phyloP scores from a whole-genome alignment of 1,284 basidiomycete species.

The Naganishia albida region DNA sequence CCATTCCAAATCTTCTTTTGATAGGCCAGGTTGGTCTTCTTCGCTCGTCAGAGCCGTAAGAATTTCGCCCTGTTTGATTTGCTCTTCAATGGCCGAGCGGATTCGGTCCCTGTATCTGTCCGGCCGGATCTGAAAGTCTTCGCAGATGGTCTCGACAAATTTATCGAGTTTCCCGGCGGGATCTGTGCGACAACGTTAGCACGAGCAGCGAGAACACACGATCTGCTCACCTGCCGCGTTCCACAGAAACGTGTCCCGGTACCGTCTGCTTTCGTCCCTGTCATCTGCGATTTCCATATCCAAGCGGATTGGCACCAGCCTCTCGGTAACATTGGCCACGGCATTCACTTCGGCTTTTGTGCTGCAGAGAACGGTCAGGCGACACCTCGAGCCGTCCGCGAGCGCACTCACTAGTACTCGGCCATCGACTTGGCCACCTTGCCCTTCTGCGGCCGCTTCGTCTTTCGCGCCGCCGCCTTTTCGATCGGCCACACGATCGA shows the following conservation, averaged over 20 bases:
- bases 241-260: conserved; percentile 97
- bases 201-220: not conserved
- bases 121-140: conserved; percentile 80
- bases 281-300: conserved; percentile 68
- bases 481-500: conserved; percentile 66
- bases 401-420: conserved; percentile 20
- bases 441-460: conserved; percentile 52
- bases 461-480: conserved; percentile 52
- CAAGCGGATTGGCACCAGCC: conserved; percentile 85
- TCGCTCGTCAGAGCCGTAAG: conserved; percentile 11
- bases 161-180: conserved; percentile 82
- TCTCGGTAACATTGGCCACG: conserved; percentile 51
- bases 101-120: conserved; percentile 71
- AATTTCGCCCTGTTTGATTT: conserved; percentile 63
- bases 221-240: conserved; percentile 75
- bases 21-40: conserved; percentile 7
- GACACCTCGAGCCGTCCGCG: not conserved
- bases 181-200: conserved; percentile 59
- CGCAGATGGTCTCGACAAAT: conserved; percentile 86
- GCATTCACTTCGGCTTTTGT: conserved; percentile 48
- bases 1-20: conserved; percentile 33
- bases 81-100: conserved; percentile 80
- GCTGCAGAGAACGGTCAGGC: conserved; percentile 25
- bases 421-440: conserved; percentile 57
- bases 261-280: conserved; percentile 73